phyloP scores from a whole-genome alignment of 2,329 filamentous ascomycete genomes.

The Xylariaceae sp. region DNA sequence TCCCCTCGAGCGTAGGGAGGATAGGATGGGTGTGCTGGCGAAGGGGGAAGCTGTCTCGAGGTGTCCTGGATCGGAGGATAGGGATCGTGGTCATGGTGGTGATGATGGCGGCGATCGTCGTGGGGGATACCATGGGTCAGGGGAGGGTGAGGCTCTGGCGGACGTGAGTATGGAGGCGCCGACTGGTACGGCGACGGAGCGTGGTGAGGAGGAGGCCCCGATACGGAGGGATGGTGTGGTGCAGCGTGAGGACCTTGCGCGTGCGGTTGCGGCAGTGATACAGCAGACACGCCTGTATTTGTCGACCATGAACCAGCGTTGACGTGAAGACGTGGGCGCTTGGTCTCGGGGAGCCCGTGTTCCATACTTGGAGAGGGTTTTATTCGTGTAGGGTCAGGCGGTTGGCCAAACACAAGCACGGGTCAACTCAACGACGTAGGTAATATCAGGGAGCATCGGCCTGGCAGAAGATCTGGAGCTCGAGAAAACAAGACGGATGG shows the following conservation, averaged over 20 bases:
- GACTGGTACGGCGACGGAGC: constrained; percentile 36
- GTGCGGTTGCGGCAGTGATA: constrained; percentile 44
- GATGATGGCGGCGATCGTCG: constrained; percentile 55
- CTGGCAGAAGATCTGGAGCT: constrained; percentile 33
- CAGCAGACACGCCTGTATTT: constrained; percentile 35
- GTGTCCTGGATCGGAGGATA: constrained; percentile 54
- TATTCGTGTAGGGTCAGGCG: constrained; percentile 35
- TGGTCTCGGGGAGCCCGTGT: constrained; percentile 53
- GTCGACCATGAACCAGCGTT: constrained; percentile 44
- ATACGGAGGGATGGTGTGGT: constrained; percentile 31
- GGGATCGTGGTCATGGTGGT: constrained; percentile 53
- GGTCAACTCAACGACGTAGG: constrained; percentile 30
- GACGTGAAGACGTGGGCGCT: constrained; percentile 54
- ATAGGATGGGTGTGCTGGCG: constrained; percentile 43
- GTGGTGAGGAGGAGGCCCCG: constrained; percentile 35
- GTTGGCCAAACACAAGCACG: constrained; percentile 29
- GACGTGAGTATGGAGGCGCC: constrained; percentile 34
- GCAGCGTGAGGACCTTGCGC: constrained; percentile 10
- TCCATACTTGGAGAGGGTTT: constrained; percentile 52
- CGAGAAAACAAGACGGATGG: constrained; percentile 21
- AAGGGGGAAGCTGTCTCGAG: constrained; percentile 43
- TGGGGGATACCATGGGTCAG: constrained; percentile 39
- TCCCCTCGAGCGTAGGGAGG: constrained; percentile 46
- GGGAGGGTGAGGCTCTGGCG: constrained; percentile 35
- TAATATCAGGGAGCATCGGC: constrained; percentile 32